A percentile compares a stretch with the other conserved stretches of the same genome.
Conservation (phyloP, 768 basidiomycete genomes). For the Ramaria sp. region DNA sequence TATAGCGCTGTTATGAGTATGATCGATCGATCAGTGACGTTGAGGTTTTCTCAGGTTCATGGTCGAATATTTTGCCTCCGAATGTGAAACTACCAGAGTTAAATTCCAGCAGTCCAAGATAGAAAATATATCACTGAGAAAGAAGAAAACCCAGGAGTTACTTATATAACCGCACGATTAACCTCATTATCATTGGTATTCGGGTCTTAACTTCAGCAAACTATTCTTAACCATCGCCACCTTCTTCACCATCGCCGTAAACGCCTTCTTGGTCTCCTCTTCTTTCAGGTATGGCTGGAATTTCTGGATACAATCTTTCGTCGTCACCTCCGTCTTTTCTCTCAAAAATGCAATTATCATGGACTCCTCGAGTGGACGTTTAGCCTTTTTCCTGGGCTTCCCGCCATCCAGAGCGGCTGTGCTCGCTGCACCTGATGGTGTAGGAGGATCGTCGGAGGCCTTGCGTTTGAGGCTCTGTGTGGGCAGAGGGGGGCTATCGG, state of each 20-base stretch:
- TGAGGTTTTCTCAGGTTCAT: no score
- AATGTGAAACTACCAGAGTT: no score
- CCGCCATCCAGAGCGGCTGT: slow-evolving; percentile 8
- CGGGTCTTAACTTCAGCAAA: slow-evolving; percentile 40
- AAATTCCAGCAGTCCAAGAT: no score
- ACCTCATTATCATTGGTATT: slow-evolving; percentile 5
- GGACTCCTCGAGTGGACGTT: slow-evolving; percentile 31
- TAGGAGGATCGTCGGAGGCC: slow-evolving; percentile 29
- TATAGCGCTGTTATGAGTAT: no score
- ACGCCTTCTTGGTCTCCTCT: slow-evolving; percentile 56
- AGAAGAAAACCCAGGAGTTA: no score
- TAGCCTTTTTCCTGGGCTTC: slow-evolving; percentile 38
- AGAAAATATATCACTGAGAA: no score
- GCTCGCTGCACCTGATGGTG: slow-evolving; percentile 4
- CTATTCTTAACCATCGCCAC: slow-evolving; percentile 65
- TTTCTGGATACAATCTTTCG: slow-evolving; percentile 69
- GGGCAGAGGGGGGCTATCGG: slow-evolving; percentile 27
- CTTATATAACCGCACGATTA: no score
- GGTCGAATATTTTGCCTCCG: no score
- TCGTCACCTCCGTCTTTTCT: slow-evolving; percentile 52
- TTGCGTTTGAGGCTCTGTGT: slow-evolving; percentile 49
- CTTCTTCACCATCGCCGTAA: slow-evolving; percentile 73
- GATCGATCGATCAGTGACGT: no score
- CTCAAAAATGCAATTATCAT: slow-evolving; percentile 72
- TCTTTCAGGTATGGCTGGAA: slow-evolving; percentile 63